Evolutionary conservation across 345 rosid species (phyloP).

Genomic region (Ceriops decandra): DNA sequence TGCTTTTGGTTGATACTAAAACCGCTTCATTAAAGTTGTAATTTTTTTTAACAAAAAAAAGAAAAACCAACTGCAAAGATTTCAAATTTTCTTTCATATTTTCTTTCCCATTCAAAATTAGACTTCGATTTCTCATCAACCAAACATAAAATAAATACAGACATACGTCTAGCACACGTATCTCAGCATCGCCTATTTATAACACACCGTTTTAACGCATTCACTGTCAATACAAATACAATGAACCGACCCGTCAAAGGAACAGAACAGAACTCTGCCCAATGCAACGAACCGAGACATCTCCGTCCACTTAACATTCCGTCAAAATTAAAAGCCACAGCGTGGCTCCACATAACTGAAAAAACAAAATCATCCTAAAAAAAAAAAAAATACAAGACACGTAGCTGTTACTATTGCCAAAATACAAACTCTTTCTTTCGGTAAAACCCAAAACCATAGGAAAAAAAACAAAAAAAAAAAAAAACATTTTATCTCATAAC

Average conservation of each 20-base stretch:
- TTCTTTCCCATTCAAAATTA: background rate
- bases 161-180: background rate
- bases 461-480: background rate
- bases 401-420: background rate
- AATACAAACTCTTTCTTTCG: background rate
- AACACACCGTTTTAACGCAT: background rate
- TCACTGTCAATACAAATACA: background rate
- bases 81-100: background rate
- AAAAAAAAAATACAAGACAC: background rate
- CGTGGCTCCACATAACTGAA: no score
- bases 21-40: no score
- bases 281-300: constrained; percentile 2
- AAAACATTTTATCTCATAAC: background rate
- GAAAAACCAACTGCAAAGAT: no score
- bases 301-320: background rate
- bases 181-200: background rate
- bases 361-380: background rate
- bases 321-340: background rate
- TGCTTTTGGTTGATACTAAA: no score
- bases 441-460: no score
- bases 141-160: background rate
- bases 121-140: background rate
- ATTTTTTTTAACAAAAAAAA: no score
- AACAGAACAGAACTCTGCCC: background rate
- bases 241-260: background rate